These are phyloP conservation scores for Rhododendron vialii DNA, from an alignment of 148 eudicot genomes.

Conservation along the genomic window DNA sequence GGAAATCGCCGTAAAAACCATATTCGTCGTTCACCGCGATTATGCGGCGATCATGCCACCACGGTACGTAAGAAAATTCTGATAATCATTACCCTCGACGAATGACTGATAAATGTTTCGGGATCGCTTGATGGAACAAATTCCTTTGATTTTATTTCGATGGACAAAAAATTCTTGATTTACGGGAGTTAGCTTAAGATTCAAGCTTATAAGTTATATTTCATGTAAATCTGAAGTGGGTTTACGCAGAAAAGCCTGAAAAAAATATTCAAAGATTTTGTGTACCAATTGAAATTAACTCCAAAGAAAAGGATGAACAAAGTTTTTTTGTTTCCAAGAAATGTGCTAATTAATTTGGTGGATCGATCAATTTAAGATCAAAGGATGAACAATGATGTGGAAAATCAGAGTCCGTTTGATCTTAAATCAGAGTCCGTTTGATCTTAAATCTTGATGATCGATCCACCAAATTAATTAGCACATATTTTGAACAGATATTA, in stretches of 20 bases:
- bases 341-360: too few species aligned
- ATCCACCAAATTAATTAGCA: neutral
- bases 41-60: neutral
- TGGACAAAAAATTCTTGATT: neutral
- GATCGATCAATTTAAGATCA: neutral
- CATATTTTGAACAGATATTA: too few species aligned
- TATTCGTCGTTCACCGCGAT: neutral
- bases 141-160: neutral
- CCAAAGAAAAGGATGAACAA: neutral
- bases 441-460: neutral
- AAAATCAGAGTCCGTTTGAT: too few species aligned
- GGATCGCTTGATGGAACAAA: neutral
- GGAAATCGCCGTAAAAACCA: neutral
- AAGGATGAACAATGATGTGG: too few species aligned
- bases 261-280: neutral
- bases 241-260: neutral
- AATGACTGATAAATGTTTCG: neutral
- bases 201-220: conserved; percentile 2
- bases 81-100: neutral
- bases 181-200: neutral
- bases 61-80: neutral
- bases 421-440: too few species aligned
- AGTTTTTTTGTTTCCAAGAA: too few species aligned
- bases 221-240: neutral
- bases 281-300: neutral